phyloP scores from a whole-genome alignment of 768 basidiomycete species.

The Kwoniella europaea region DNA sequence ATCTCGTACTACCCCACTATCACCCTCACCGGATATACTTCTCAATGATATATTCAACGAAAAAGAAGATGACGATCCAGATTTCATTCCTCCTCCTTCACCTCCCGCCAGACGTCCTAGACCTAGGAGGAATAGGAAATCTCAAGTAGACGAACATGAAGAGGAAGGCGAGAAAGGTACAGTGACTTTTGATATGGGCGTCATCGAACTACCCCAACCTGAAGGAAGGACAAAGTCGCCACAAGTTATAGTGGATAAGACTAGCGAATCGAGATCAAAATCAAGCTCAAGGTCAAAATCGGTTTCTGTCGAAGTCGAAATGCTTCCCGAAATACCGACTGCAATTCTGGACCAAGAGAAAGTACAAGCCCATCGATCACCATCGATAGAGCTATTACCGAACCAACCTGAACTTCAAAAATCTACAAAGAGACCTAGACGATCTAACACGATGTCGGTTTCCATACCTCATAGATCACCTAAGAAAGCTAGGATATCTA shows the following conservation, averaged over 20 bases:
- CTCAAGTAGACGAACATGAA: not conserved
- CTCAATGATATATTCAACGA: conserved; percentile 36
- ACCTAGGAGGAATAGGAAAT: conserved; percentile 17
- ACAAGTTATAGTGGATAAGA: not conserved
- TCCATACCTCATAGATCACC: not conserved
- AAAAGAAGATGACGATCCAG: conserved; percentile 36
- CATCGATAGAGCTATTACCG: not conserved
- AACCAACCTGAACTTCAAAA: not conserved
- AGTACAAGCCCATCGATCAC: not conserved
- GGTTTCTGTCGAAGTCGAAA: not conserved
- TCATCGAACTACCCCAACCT: not conserved
- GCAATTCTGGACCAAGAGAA: not conserved
- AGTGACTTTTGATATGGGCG: not conserved
- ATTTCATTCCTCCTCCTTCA: conserved; percentile 30
- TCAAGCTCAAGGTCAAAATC: conserved; percentile 5
- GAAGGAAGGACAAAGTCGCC: too few relatives aligned
- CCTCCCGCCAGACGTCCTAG: not conserved
- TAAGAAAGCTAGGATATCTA: not conserved
- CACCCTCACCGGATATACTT: conserved; percentile 36
- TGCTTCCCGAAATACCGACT: too few relatives aligned
- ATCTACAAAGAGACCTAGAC: not conserved
- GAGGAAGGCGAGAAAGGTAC: too few relatives aligned
- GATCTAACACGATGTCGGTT: not conserved
- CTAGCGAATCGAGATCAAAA: not conserved
- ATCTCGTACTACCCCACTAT: not conserved